Evolutionary conservation across 1,139 yeast genomes (phyloP).

Genomic region (Candida sp.): DNA sequence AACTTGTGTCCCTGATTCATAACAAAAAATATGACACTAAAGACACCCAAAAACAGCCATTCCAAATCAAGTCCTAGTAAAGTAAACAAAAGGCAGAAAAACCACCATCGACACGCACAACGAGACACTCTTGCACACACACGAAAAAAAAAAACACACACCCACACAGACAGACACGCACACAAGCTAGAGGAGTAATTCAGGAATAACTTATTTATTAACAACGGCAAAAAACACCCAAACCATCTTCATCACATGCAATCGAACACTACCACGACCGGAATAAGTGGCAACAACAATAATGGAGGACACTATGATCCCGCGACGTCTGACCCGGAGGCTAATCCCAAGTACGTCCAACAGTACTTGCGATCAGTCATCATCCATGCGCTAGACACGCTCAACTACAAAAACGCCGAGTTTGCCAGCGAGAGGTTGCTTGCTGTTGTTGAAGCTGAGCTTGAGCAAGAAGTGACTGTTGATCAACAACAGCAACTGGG

Average conservation of each 20-base stretch:
- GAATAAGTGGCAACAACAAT: not conserved
- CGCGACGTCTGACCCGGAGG: not conserved
- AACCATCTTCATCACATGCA: not conserved
- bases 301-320: not conserved
- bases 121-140: not conserved
- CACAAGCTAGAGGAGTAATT: not conserved
- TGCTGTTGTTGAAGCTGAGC: conserved; percentile 43
- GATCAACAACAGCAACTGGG: not conserved
- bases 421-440: conserved; percentile 80
- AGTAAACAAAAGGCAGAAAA: not conserved
- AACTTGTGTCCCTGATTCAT: not conserved
- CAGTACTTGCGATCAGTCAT: conserved; percentile 59
- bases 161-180: not conserved
- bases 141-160: not conserved
- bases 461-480: not conserved
- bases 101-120: not conserved
- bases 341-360: conserved; percentile 17
- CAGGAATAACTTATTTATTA: not conserved
- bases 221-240: no score
- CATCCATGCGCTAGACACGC: conserved; percentile 74
- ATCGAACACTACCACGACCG: not conserved
- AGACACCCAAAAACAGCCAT: not conserved
- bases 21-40: not conserved
- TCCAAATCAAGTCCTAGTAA: not conserved
- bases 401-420: conserved; percentile 72